A percentile compares a stretch with the other conserved stretches of the same genome.
Evolutionary conservation across 2,329 filamentous ascomycete species (phyloP).

Genomic region (Pyrenophora teres): DNA sequence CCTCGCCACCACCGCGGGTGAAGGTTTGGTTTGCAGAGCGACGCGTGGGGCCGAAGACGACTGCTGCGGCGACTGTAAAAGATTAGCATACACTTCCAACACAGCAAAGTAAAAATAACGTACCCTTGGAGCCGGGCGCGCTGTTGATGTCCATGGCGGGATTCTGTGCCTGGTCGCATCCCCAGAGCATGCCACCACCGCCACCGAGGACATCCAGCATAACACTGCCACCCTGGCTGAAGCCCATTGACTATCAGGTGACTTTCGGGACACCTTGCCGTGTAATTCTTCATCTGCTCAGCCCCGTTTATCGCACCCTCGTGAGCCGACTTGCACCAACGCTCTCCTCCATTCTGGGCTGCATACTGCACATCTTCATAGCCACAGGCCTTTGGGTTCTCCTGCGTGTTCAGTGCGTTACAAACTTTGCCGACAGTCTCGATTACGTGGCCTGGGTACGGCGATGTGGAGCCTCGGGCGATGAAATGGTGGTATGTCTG

Average conservation of each 20-base stretch:
- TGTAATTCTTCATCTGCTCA: slow-evolving; percentile 36
- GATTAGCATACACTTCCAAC: slow-evolving; percentile 5
- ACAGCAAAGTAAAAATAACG: background rate
- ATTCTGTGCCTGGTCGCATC: slow-evolving; percentile 29
- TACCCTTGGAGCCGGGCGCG: slow-evolving; percentile 31
- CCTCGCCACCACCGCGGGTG: slow-evolving; percentile 28
- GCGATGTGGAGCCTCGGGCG: slow-evolving; percentile 32
- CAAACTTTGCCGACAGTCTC: slow-evolving; percentile 34
- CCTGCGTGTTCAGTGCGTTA: slow-evolving; percentile 29
- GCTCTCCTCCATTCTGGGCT: slow-evolving; percentile 32
- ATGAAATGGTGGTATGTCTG: slow-evolving; percentile 35
- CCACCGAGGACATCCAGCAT: slow-evolving; percentile 33
- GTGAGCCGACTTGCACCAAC: slow-evolving; percentile 33
- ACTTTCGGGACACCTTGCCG: slow-evolving; percentile 32
- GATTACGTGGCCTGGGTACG: slow-evolving; percentile 35
- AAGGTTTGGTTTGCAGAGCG: slow-evolving; percentile 32
- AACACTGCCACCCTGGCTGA: slow-evolving; percentile 35
- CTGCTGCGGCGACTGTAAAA: slow-evolving; percentile 26
- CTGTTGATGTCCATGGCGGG: slow-evolving; percentile 25
- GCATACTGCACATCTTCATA: slow-evolving; percentile 35
- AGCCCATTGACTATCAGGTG: slow-evolving; percentile 35
- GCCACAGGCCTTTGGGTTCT: slow-evolving; percentile 29
- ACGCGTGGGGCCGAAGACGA: slow-evolving; percentile 31
- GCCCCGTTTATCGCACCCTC: slow-evolving; percentile 33
- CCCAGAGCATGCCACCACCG: slow-evolving; percentile 33